Conservation (phyloP, 2,329 filamentous ascomycete genomes). For the Pleochaeta shiraiana region DNA sequence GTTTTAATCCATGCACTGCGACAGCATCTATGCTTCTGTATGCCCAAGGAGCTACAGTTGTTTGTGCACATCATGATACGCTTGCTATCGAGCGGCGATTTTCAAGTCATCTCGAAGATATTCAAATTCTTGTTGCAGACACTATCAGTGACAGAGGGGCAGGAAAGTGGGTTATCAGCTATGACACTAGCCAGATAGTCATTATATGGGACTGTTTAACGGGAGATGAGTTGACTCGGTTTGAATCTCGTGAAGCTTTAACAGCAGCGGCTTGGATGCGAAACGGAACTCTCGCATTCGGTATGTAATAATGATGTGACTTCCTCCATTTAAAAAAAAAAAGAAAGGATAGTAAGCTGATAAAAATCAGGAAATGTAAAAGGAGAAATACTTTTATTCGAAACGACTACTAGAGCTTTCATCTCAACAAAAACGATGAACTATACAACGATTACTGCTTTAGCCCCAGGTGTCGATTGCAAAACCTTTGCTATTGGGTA, state of each 20-base stretch:
- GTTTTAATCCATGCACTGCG: conserved; percentile 73
- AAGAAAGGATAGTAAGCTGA: too few species aligned
- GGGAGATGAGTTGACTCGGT: conserved; percentile 76
- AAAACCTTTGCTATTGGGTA: conserved; percentile 93
- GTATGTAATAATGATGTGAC: conserved; percentile 28
- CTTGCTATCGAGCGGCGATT: conserved; percentile 76
- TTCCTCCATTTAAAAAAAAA: too few species aligned
- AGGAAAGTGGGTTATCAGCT: conserved; percentile 76
- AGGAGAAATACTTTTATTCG: conserved; percentile 85
- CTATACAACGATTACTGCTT: conserved; percentile 82
- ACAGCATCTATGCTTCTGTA: conserved; percentile 85
- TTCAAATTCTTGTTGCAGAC: conserved; percentile 70
- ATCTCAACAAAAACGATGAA: conserved; percentile 73
- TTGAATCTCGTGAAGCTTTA: conserved; percentile 74
- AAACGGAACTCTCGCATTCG: conserved; percentile 92
- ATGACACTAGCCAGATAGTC: conserved; percentile 73
- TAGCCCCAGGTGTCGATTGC: conserved; percentile 77
- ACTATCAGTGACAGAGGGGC: conserved; percentile 74
- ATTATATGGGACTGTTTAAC: conserved; percentile 96
- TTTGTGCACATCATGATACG: conserved; percentile 85
- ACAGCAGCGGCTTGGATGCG: conserved; percentile 84
- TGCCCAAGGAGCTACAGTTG: conserved; percentile 57
- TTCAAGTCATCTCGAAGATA: conserved; percentile 59
- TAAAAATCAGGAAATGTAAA: conserved; percentile 53
- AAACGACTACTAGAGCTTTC: conserved; percentile 81